Evolutionary conservation across 2,329 filamentous ascomycete species (phyloP).

Genomic region (Corynespora cassiicola): DNA sequence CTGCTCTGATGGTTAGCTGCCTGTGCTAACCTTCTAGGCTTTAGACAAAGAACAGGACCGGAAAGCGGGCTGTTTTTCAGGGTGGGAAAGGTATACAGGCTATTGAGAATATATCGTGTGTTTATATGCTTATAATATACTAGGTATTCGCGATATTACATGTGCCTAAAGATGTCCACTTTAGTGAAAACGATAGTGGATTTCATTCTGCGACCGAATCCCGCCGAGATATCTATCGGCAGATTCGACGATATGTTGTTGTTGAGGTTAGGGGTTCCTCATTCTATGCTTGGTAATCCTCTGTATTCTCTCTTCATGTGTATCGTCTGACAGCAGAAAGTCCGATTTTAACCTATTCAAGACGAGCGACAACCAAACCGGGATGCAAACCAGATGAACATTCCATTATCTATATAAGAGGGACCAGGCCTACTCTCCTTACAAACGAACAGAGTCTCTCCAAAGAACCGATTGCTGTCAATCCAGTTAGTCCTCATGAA

Average conservation of each 20-base stretch:
- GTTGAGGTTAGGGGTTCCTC: conserved; percentile 24
- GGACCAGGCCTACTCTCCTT: conserved; percentile 11
- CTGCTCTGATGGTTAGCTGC: too few relatives aligned
- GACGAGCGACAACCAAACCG: conserved; percentile 43
- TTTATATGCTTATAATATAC: too few relatives aligned
- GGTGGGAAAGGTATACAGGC: conserved; percentile 18
- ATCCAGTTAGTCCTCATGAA: conserved; percentile 20
- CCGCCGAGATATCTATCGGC: conserved; percentile 16
- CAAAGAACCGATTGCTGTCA: conserved; percentile 47
- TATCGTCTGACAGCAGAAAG: too few relatives aligned
- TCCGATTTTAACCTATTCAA: conserved; percentile 49
- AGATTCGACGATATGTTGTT: conserved; percentile 36
- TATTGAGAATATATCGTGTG: too few relatives aligned
- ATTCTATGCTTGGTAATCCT: conserved; percentile 28
- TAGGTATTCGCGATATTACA: conserved; percentile 34
- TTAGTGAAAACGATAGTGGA: too few relatives aligned
- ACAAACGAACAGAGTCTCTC: conserved; percentile 40
- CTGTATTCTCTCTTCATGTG: too few relatives aligned
- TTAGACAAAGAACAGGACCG: conserved; percentile 20
- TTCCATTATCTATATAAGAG: conserved; percentile 41
- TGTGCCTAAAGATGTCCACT: too few relatives aligned
- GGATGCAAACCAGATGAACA: conserved; percentile 46
- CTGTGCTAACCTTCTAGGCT: conserved; percentile 16
- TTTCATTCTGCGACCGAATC: conserved; percentile 19
- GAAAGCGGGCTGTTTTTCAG: conserved; percentile 23